These are phyloP conservation scores for Rhizopogon rudus DNA, from an alignment of 768 basidiomycete species.

Conservation along the genomic window DNA sequence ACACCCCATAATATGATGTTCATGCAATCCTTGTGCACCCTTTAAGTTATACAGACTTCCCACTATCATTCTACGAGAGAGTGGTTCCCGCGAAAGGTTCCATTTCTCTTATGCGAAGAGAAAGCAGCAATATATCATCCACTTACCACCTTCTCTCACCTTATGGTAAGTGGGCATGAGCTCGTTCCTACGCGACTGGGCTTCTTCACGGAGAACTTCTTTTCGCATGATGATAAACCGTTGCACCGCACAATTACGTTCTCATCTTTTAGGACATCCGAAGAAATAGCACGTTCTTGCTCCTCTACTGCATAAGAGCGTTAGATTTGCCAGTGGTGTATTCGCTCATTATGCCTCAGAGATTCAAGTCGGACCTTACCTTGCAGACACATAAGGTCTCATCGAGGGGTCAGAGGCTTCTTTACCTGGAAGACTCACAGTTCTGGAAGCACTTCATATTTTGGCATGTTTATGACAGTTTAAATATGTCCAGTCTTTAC, in stretches of 20 bases:
- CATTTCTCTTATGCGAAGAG: not conserved
- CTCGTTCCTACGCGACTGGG: not conserved
- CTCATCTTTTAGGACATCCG: not conserved
- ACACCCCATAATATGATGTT: not conserved
- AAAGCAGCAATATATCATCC: not conserved
- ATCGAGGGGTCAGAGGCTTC: not conserved
- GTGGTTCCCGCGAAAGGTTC: not conserved
- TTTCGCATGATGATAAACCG: not conserved
- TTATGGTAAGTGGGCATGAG: not conserved
- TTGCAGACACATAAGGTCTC: not conserved
- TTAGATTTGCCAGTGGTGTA: not conserved
- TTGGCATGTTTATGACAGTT: not conserved
- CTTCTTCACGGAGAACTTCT: not conserved
- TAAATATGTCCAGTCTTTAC: not conserved
- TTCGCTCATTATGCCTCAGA: not conserved
- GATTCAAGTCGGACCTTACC: not conserved
- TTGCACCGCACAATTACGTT: not conserved
- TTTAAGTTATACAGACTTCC: not conserved
- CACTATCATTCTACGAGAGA: not conserved
- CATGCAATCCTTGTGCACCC: not conserved
- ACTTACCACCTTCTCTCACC: not conserved
- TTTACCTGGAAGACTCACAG: not conserved
- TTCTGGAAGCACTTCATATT: conserved; percentile 1
- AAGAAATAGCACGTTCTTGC: not conserved
- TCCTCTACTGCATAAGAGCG: not conserved